A percentile compares a stretch with the other conserved stretches of the same genome.
These are phyloP conservation scores for Trametes polyzona DNA, from an alignment of 1,284 basidiomycete genomes.

Conservation along the genomic window DNA sequence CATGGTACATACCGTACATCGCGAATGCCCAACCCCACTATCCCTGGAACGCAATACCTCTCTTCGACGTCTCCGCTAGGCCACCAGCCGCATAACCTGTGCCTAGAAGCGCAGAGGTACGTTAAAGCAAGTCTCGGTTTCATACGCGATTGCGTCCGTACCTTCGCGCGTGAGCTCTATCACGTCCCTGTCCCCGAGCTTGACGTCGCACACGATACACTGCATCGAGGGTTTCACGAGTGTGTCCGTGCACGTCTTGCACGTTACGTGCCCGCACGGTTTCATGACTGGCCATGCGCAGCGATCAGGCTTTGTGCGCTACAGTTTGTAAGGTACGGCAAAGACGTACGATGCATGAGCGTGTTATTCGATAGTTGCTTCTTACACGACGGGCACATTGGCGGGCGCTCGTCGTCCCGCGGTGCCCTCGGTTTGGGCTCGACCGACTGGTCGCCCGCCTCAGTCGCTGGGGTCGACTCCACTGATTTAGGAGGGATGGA, in stretches of 20 bases:
- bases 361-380: conserved; percentile 81
- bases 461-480: conserved; percentile 45
- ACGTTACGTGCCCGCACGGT: conserved; percentile 84
- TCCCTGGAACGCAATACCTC: conserved; percentile 79
- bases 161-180: conserved; percentile 83
- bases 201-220: conserved; percentile 82
- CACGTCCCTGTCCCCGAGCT: conserved; percentile 67
- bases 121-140: no score
- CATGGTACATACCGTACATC: not conserved
- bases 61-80: conserved; percentile 80
- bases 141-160: conserved; percentile 35
- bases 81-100: conserved; percentile 91
- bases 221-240: conserved; percentile 75
- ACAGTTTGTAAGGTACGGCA: no score
- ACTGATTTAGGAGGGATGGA: conserved; percentile 40
- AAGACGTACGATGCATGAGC: conserved; percentile 66
- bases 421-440: conserved; percentile 37
- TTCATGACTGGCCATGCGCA: conserved; percentile 58
- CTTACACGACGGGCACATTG: conserved; percentile 90
- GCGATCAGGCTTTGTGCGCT: no score
- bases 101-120: conserved; percentile 45
- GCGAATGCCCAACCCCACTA: conserved; percentile 40
- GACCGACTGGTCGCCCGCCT: conserved; percentile 33
- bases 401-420: conserved; percentile 51
- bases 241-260: conserved; percentile 85